Percentiles rank a stretch among this genome's conserved stretches.
These are phyloP conservation scores for Jackrogersella multiformis DNA, from an alignment of 495 filamentous ascomycete species.

Conservation along the genomic window DNA sequence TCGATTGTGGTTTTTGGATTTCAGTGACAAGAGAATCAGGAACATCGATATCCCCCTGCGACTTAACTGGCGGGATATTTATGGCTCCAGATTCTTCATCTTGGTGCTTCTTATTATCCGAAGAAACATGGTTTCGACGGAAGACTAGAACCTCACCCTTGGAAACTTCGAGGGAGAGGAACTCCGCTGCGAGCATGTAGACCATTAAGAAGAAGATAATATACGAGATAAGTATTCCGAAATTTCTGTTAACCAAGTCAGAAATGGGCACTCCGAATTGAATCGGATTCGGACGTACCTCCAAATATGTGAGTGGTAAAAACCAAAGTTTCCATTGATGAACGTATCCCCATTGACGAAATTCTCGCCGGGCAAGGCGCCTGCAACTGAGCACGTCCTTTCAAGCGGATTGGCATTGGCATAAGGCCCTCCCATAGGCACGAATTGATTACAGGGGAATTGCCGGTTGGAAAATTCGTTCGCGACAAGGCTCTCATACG, in stretches of 20 bases:
- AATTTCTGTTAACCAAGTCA: constrained; percentile 71
- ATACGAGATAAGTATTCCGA: constrained; percentile 81
- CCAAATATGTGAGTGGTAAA: constrained; percentile 72
- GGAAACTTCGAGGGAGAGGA: constrained; percentile 75
- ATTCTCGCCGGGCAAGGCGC: constrained; percentile 64
- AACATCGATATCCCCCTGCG: constrained; percentile 53
- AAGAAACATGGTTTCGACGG: constrained; percentile 37
- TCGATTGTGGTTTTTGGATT: constrained; percentile 61
- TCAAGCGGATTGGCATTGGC: constrained; percentile 49
- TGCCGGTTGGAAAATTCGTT: constrained; percentile 80
- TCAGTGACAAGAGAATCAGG: constrained; percentile 40
- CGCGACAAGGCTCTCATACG: constrained; percentile 77
- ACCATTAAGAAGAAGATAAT: constrained; percentile 68
- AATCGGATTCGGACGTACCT: constrained; percentile 52
- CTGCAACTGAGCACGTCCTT: constrained; percentile 68
- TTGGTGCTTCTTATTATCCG: constrained; percentile 20
- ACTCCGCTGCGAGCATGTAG: constrained; percentile 78
- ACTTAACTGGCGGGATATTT: constrained; percentile 58
- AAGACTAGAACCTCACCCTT: constrained; percentile 94
- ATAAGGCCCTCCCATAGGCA: constrained; percentile 66
- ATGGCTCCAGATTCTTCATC: constrained; percentile 46
- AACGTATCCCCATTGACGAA: constrained; percentile 72
- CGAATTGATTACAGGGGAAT: constrained; percentile 70
- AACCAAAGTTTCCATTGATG: constrained; percentile 66
- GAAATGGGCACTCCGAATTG: not conserved